These are phyloP conservation scores for Ananas comosus DNA, from an alignment of 176 grass and related monocot species.

Conservation along the genomic window DNA sequence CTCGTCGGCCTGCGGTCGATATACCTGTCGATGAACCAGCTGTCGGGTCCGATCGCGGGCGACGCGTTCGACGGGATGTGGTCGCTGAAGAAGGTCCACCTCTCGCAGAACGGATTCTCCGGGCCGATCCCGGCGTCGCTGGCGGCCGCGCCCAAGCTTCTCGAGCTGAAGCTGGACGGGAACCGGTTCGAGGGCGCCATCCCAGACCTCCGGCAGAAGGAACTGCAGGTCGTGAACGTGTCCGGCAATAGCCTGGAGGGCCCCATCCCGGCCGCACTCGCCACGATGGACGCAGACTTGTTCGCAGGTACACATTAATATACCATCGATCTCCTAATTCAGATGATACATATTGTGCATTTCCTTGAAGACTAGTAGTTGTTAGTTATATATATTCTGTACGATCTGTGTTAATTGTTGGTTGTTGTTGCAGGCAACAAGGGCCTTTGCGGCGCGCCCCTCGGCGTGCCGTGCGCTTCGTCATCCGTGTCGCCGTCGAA, in stretches of 20 bases:
- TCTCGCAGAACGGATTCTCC: conserved; percentile 54
- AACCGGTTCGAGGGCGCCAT: conserved; percentile 63
- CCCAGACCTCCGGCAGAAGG: conserved; percentile 41
- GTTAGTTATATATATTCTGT: too few relatives aligned
- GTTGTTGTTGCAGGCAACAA: conserved; percentile 39
- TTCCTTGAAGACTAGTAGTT: too few relatives aligned
- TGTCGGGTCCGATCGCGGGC: conserved; percentile 52
- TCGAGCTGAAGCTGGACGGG: conserved; percentile 41
- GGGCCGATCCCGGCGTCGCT: conserved; percentile 62
- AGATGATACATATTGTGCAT: too few relatives aligned
- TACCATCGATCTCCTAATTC: too few relatives aligned
- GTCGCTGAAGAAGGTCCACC: conserved; percentile 58
- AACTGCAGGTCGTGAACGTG: conserved; percentile 41
- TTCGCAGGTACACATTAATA: conserved; percentile 43
- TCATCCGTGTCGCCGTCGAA: neutral
- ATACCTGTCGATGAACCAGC: conserved; percentile 59
- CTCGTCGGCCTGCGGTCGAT: conserved; percentile 35
- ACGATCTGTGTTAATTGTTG: too few relatives aligned
- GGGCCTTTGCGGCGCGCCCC: conserved; percentile 53
- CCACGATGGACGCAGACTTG: conserved; percentile 21
- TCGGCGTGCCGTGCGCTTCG: conserved; percentile 32
- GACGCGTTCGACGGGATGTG: conserved; percentile 60
- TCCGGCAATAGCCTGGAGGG: conserved; percentile 59
- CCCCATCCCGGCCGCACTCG: conserved; percentile 42
- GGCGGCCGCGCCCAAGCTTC: conserved; percentile 38